Conservation (phyloP, 345 rosid genomes). For the Aethionema arabicum region DNA sequence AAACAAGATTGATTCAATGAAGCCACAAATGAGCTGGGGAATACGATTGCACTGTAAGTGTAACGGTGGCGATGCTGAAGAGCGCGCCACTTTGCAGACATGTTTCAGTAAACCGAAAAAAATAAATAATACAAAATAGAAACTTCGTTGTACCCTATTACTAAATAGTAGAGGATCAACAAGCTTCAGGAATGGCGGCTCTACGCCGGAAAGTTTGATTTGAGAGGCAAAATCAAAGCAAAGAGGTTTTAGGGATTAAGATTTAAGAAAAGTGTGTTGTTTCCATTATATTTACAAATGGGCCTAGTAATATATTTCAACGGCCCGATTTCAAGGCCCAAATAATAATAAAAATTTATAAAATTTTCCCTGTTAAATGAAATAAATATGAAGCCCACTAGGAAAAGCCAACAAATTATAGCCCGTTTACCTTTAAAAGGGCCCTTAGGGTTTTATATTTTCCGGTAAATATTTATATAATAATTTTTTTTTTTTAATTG, state of each 20-base stretch:
- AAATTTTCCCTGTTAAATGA: too few species aligned
- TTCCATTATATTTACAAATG: too few species aligned
- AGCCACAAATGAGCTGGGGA: conserved; percentile 53
- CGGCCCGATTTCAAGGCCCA: too few species aligned
- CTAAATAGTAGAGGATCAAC: neutral
- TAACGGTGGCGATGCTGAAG: conserved; percentile 94
- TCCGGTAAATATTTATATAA: too few species aligned
- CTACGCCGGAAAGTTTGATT: neutral
- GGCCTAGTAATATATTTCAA: too few species aligned
- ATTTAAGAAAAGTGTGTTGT: too few species aligned
- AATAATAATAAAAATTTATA: too few species aligned
- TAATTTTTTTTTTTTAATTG: too few species aligned
- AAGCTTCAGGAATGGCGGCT: neutral
- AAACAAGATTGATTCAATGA: conserved; percentile 46
- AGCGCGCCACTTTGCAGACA: conserved; percentile 99
- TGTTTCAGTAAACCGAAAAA: conserved; percentile 24
- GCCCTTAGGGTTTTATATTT: too few species aligned
- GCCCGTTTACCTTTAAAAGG: too few species aligned
- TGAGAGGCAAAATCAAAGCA: conserved; percentile 3
- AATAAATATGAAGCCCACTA: too few species aligned
- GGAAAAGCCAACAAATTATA: too few species aligned
- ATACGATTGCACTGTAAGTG: conserved; percentile 81
- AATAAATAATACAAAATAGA: neutral
- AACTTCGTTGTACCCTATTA: neutral
- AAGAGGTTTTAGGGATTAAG: neutral